Evolutionary conservation across 108 stramenopile genomes (phyloP).

Genomic region (Cyclotella choctawhatcheeana): DNA sequence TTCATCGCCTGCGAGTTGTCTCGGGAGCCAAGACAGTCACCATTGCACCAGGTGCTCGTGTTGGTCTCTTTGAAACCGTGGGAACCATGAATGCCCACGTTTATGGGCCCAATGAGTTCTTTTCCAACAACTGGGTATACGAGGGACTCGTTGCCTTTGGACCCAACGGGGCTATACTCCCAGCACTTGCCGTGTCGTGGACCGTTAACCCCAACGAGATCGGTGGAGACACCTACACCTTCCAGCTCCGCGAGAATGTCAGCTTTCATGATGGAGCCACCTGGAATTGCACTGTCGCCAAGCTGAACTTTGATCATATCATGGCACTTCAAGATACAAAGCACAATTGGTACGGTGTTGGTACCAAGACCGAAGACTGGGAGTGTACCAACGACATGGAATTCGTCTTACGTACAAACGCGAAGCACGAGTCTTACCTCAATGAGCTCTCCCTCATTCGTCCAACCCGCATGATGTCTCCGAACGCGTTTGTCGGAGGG

Average conservation of each 20-base stretch:
- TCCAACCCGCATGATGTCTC: conserved; percentile 51
- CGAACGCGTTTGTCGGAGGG: conserved; percentile 31
- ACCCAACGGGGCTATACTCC: conserved; percentile 38
- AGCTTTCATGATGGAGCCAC: conserved; percentile 55
- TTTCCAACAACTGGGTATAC: conserved; percentile 73
- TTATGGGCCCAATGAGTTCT: conserved; percentile 69
- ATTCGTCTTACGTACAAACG: conserved; percentile 34
- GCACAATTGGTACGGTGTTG: conserved; percentile 60
- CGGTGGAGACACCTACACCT: conserved; percentile 44
- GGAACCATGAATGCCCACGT: conserved; percentile 58
- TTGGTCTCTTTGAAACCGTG: conserved; percentile 56
- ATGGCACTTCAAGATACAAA: conserved; percentile 31
- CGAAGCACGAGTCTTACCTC: conserved; percentile 43
- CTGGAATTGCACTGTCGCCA: conserved; percentile 56
- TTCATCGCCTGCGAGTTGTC: conserved; percentile 45
- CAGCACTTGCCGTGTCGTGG: conserved; percentile 45
- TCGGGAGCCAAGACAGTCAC: conserved; percentile 46
- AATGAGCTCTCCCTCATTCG: conserved; percentile 56
- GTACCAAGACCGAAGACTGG: conserved; percentile 14
- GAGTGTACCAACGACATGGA: conserved; percentile 17
- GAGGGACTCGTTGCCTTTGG: conserved; percentile 62
- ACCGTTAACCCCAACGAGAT: conserved; percentile 22
- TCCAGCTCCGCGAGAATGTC: conserved; percentile 45
- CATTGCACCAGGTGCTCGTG: conserved; percentile 57
- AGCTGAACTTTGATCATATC: conserved; percentile 60